phyloP scores from a whole-genome alignment of 441 rosid genomes.

The Euphorbia celastroides region DNA sequence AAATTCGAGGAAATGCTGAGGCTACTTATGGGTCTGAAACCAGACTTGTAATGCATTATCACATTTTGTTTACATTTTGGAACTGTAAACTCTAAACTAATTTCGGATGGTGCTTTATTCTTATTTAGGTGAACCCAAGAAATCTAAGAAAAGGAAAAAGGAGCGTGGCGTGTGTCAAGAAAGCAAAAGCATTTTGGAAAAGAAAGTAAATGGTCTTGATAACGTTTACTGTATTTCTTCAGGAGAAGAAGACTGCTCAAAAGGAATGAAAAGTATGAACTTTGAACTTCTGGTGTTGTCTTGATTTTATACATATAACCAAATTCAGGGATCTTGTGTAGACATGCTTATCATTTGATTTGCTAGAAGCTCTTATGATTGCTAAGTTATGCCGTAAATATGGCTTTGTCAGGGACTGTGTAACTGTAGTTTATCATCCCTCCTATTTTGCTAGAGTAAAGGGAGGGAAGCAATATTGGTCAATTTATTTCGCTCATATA shows the following conservation, averaged over 20 bases:
- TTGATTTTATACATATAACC: too few species aligned
- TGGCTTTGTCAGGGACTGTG: too few species aligned
- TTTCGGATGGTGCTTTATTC: conserved; percentile 6
- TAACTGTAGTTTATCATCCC: too few species aligned
- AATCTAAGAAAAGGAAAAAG: conserved; percentile 47
- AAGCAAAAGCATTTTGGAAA: conserved; percentile 23
- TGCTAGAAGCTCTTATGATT: too few species aligned
- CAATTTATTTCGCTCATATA: too few species aligned
- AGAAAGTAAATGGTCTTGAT: conserved; percentile 34
- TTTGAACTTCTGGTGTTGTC: neutral
- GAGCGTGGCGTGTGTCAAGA: conserved; percentile 24
- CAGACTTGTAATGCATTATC: conserved; percentile 9
- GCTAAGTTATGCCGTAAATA: too few species aligned
- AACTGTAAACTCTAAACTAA: neutral
- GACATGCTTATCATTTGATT: neutral
- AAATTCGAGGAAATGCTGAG: conserved; percentile 6
- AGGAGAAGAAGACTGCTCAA: conserved; percentile 72
- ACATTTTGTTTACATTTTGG: neutral
- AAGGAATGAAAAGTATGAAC: conserved; percentile 85
- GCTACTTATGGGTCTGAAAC: conserved; percentile 9
- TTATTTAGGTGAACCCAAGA: conserved; percentile 51
- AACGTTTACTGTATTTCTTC: conserved; percentile 68
- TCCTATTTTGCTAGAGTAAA: too few species aligned
- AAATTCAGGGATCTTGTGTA: neutral
- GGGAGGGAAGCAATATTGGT: too few species aligned